phyloP scores from a whole-genome alignment of 2,329 filamentous ascomycete genomes.

The Coleophoma eucalyptorum region DNA sequence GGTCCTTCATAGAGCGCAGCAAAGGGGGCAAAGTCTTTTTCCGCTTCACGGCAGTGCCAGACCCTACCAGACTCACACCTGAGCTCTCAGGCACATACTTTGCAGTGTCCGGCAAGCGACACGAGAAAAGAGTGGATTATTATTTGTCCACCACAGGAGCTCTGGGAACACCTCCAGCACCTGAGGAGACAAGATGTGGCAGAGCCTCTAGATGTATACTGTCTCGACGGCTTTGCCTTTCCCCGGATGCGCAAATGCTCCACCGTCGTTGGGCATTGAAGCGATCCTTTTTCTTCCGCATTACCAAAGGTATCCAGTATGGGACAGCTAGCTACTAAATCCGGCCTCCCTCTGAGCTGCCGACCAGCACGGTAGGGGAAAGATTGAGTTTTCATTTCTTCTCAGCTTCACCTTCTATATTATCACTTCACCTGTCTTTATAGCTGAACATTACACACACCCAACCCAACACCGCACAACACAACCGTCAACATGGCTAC shows the following conservation, averaged over 20 bases:
- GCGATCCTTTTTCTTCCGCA: not conserved
- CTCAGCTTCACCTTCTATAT: too few species aligned
- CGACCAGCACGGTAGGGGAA: too few species aligned
- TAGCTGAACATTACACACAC: too few species aligned
- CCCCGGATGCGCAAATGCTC: not conserved
- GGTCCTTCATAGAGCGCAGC: not conserved
- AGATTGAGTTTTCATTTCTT: too few species aligned
- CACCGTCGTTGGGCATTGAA: not conserved
- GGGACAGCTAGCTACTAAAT: too few species aligned
- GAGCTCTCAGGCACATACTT: not conserved
- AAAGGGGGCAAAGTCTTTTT: not conserved
- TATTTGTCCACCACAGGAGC: not conserved
- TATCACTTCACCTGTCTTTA: too few species aligned
- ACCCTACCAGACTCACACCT: not conserved
- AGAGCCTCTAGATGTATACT: not conserved
- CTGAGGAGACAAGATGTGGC: not conserved
- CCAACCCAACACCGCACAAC: not conserved
- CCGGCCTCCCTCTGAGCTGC: too few species aligned
- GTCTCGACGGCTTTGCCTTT: not conserved
- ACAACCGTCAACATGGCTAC: constrained; percentile 1
- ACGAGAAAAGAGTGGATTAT: not conserved
- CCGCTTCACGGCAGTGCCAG: not conserved
- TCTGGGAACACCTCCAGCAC: not conserved
- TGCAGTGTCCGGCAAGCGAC: too few species aligned
- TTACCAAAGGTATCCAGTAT: too few species aligned